Evolutionary conservation across 106 monocot genomes (phyloP), one percentile per base, ranked within the genome.

Genomic region (Apostasia ramifera): DNA sequence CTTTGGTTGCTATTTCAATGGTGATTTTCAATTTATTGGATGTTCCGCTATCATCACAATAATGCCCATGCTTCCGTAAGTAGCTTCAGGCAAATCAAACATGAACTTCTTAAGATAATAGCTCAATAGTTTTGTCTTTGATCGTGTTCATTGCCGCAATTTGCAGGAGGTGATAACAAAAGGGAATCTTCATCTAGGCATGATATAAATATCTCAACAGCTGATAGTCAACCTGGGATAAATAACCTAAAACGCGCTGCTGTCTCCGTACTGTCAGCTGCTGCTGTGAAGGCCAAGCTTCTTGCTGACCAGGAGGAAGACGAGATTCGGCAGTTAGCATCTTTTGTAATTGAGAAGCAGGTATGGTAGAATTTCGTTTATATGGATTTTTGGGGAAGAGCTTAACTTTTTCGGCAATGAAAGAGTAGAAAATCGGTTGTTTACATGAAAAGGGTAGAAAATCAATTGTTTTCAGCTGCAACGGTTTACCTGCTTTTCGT

Each of bases 281-380:
- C 92, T 83, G 75, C 84, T 11, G 97, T 92, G 55, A 98, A 89
- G 59, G 87, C 92, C 41, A 92, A 90, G 67, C 70, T 92, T 78
- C 89, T 92, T 67, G 92, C 85, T 26, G 73, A 87, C 48, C 89
- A 83, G 47, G 92, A 92, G 67, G 97, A 98, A 73, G 85, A 89
- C 41, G 81, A 92, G 60, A 87, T 98, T 59, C 71, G 70, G 46
- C 78, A 87, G n/a, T 81, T 92, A 45, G 84, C 75, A 38, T 74
- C 89, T 3, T 59, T 79, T 15, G 68, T 89, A 40, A 89, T 97
- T 42, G 89, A 91, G 44, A 97, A 92, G 55, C 92, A 89, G 92
- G 95, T 97, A 78, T 39, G 57, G 42, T 52, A 52, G 1, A 11
- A 45, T 62, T 60, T 62, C 40, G 38, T 2, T 59, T 1, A 40